Conservation (phyloP, 192 early-diverging fungal species). For the Gonapodya sp. region DNA sequence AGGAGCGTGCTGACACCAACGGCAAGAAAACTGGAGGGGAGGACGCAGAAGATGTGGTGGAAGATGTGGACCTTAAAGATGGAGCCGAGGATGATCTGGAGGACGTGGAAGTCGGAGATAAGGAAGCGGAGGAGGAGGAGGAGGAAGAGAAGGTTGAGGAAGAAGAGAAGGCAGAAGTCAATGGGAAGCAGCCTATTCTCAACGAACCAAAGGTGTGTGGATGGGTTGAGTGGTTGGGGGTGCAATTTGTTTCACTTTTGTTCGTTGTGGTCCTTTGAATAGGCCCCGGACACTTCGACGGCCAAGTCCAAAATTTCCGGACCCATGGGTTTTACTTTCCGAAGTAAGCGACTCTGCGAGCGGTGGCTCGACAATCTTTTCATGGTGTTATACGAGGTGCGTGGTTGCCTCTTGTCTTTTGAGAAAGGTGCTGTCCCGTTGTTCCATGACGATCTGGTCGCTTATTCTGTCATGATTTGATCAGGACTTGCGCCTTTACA, state of each 20-base stretch:
- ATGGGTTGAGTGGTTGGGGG: too few relatives aligned
- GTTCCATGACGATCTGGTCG: not conserved
- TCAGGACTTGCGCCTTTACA: slow-evolving; percentile 78
- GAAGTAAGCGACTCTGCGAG: slow-evolving; percentile 95
- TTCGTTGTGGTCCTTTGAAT: not conserved
- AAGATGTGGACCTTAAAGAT: slow-evolving; percentile 14
- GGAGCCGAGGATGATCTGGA: slow-evolving; percentile 14
- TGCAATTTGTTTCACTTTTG: not conserved
- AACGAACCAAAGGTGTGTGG: not conserved
- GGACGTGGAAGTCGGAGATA: not conserved
- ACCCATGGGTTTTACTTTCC: slow-evolving; percentile 53
- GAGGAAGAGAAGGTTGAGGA: slow-evolving; percentile 9
- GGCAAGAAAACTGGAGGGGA: slow-evolving; percentile 8
- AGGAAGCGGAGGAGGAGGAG: not conserved
- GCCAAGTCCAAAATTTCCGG: not conserved
- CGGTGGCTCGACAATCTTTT: slow-evolving; percentile 99
- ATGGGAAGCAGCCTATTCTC: not conserved
- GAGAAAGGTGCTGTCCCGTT: too few relatives aligned
- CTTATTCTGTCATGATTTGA: slow-evolving; percentile 4
- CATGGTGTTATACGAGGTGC: slow-evolving; percentile 92
- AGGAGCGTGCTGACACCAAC: slow-evolving; percentile 18
- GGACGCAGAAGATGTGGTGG: slow-evolving; percentile 11
- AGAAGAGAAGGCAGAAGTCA: not conserved
- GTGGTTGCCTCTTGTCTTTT: not conserved
- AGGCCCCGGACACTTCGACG: not conserved